These are phyloP conservation scores for Colletotrichum siamense DNA, from an alignment of 2,329 filamentous ascomycete genomes.

Conservation along the genomic window DNA sequence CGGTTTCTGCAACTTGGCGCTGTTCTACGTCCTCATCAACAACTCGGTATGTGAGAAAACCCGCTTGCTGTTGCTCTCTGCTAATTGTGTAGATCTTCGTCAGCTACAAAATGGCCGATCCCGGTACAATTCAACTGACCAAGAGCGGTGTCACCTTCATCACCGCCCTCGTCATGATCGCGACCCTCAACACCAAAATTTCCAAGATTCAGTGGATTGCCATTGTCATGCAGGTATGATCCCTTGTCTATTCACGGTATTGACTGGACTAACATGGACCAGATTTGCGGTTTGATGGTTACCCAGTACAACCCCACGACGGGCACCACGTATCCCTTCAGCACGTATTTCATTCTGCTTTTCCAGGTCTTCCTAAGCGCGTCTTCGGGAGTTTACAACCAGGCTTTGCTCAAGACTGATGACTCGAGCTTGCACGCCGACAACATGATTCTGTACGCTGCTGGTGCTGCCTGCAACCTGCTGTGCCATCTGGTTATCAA, in stretches of 20 bases:
- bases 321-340: slow-evolving; percentile 31
- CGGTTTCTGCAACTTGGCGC: slow-evolving; percentile 34
- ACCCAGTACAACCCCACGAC: slow-evolving; percentile 34
- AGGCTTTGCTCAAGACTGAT: slow-evolving; percentile 34
- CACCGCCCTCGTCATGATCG: slow-evolving; percentile 34
- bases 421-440: slow-evolving; percentile 36
- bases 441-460: slow-evolving; percentile 36
- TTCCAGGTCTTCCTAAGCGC: slow-evolving; percentile 37
- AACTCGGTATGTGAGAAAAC: slow-evolving; percentile 28
- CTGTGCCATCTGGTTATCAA: slow-evolving; percentile 30
- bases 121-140: slow-evolving; percentile 35
- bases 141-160: slow-evolving; percentile 37
- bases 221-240: slow-evolving; percentile 33
- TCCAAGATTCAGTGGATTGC: slow-evolving; percentile 35
- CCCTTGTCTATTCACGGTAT: no score
- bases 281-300: slow-evolving; percentile 34
- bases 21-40: slow-evolving; percentile 39
- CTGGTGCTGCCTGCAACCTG: slow-evolving; percentile 32
- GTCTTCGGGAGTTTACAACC: slow-evolving; percentile 38
- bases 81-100: slow-evolving; percentile 32
- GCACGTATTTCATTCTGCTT: slow-evolving; percentile 34
- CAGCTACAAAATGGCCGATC: slow-evolving; percentile 35
- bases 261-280: background rate
- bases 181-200: slow-evolving; percentile 29
- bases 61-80: background rate